phyloP scores from a whole-genome alignment of 2,329 filamentous ascomycete genomes.

The Paraconiothyrium brasiliense region DNA sequence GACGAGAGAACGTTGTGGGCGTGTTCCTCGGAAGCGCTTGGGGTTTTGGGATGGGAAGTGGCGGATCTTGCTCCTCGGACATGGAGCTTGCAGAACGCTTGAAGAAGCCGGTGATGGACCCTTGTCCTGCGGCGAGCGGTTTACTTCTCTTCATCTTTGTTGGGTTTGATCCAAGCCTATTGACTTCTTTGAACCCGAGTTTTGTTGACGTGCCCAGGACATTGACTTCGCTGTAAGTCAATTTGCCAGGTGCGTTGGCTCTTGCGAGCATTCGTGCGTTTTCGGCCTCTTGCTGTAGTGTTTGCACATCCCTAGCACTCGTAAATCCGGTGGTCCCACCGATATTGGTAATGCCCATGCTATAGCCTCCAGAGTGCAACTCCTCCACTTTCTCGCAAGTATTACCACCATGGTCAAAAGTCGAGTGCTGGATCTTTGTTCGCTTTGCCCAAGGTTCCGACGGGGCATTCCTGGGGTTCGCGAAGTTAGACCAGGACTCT shows the following conservation, averaged over 20 bases:
- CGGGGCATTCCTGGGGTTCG: constrained; percentile 15
- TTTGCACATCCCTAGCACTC: constrained; percentile 50
- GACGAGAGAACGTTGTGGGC: constrained; percentile 20
- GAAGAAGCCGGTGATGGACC: constrained; percentile 64
- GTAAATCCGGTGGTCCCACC: constrained; percentile 42
- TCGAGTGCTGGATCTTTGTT: constrained; percentile 35
- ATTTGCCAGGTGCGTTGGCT: constrained; percentile 31
- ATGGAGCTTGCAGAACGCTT: constrained; percentile 37
- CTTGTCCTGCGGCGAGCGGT: constrained; percentile 58
- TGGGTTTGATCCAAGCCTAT: neutral
- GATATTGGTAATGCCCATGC: neutral
- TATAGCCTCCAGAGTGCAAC: constrained; percentile 33
- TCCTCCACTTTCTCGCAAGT: constrained; percentile 27
- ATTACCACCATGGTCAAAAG: constrained; percentile 18
- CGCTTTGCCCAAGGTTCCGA: constrained; percentile 32
- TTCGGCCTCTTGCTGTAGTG: constrained; percentile 52
- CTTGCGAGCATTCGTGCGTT: constrained; percentile 33
- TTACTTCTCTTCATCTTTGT: constrained; percentile 34
- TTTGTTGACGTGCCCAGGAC: constrained; percentile 16
- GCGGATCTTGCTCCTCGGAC: constrained; percentile 24
- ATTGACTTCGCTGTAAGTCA: constrained; percentile 39
- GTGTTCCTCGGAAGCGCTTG: neutral
- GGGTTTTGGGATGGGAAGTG: constrained; percentile 7
- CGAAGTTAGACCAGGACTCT: constrained; percentile 30
- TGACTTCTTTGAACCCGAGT: constrained; percentile 24